A percentile compares a stretch with the other conserved stretches of the same genome.
Evolutionary conservation across 768 basidiomycete species (phyloP).

Genomic region (Pilatotrama ljubarskyi): DNA sequence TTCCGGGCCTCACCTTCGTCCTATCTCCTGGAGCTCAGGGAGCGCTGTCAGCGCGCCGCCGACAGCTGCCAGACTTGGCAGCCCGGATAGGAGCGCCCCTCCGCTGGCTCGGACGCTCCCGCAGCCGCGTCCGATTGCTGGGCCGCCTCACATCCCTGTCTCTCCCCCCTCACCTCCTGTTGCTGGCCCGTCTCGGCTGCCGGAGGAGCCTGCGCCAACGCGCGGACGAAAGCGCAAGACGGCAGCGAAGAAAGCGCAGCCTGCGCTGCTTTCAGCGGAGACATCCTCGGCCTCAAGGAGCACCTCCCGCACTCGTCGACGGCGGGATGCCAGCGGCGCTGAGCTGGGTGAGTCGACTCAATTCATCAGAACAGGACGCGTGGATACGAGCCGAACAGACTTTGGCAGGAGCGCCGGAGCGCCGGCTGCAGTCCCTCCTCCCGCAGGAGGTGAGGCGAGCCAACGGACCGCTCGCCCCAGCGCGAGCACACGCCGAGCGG

Average conservation of each 20-base stretch:
- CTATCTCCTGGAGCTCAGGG: constrained; percentile 10
- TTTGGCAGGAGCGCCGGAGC: constrained; percentile 7
- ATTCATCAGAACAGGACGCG: background rate
- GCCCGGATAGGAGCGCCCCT: constrained; percentile 15
- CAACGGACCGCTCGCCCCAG: constrained; percentile 1
- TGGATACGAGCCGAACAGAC: constrained; percentile 1
- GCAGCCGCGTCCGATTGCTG: background rate
- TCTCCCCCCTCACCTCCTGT: constrained; percentile 10
- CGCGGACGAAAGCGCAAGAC: constrained; percentile 6
- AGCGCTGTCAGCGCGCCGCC: background rate
- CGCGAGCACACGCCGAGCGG: background rate
- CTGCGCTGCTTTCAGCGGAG: background rate
- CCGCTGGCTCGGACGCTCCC: background rate
- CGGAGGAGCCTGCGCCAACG: background rate
- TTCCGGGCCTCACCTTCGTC: constrained; percentile 15
- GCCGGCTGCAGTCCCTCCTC: background rate
- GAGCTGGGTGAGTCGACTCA: constrained; percentile 6
- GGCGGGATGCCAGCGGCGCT: background rate
- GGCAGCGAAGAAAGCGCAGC: constrained; percentile 4
- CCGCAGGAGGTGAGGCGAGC: background rate
- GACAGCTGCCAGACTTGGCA: background rate
- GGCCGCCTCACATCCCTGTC: background rate
- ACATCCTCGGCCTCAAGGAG: background rate
- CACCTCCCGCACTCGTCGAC: background rate
- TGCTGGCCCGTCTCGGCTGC: constrained; percentile 15